phyloP scores from a whole-genome alignment of 140 eudicot species.

The Oenanthe javanica region DNA sequence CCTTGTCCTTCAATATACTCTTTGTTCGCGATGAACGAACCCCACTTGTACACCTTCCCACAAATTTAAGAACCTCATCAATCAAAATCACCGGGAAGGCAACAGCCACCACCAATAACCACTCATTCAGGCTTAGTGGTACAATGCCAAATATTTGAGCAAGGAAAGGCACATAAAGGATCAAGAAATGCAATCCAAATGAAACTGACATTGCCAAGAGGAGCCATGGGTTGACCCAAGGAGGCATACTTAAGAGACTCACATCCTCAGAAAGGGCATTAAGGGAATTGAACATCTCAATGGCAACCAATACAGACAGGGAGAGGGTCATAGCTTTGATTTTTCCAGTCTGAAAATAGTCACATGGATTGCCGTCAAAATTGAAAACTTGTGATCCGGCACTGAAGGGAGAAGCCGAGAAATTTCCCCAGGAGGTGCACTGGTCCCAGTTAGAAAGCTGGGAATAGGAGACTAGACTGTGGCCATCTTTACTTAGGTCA shows the following conservation, averaged over 20 bases:
- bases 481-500: constrained; percentile 79
- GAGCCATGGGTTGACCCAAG: constrained; percentile 92
- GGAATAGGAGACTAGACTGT: constrained; percentile 65
- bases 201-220: constrained; percentile 88
- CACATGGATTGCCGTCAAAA: constrained; percentile 68
- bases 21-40: constrained; percentile 12
- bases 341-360: constrained; percentile 68
- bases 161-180: constrained; percentile 82
- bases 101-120: constrained; percentile 70
- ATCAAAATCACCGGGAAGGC: constrained; percentile 74
- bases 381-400: constrained; percentile 49
- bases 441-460: constrained; percentile 88
- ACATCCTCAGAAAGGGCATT: constrained; percentile 93
- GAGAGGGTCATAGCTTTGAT: constrained; percentile 86
- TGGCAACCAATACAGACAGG: constrained; percentile 69
- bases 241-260: constrained; percentile 80
- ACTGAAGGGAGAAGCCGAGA: constrained; percentile 50
- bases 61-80: constrained; percentile 68
- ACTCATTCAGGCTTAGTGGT: constrained; percentile 76
- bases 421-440: constrained; percentile 61
- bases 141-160: constrained; percentile 82
- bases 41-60: constrained; percentile 58
- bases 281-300: constrained; percentile 83
- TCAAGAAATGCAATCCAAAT: constrained; percentile 78
- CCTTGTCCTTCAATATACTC: constrained; percentile 45